Evolutionary conservation across 148 eudicot species (phyloP).

Genomic region (Fallopia convolvulus): DNA sequence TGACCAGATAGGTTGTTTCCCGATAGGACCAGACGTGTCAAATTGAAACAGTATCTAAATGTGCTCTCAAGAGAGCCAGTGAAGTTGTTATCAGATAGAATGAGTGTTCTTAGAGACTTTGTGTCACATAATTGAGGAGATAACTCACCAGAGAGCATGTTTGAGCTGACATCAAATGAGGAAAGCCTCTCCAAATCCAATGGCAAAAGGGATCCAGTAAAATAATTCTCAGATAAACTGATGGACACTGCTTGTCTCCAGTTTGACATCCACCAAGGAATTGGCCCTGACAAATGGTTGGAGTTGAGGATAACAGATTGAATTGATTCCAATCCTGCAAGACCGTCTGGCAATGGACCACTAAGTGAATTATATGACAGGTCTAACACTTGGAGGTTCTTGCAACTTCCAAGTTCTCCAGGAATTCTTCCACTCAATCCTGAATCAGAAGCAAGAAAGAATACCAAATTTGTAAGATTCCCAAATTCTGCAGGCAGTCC

Average conservation of each 20-base stretch:
- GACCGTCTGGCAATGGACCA: conserved; percentile 64
- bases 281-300: conserved; percentile 51
- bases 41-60: conserved; percentile 48
- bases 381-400: conserved; percentile 45
- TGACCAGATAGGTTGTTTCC: conserved; percentile 67
- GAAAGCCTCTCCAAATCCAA: conserved; percentile 46
- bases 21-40: conserved; percentile 50
- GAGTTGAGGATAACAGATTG: conserved; percentile 45
- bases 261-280: conserved; percentile 72
- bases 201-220: conserved; percentile 55
- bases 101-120: conserved; percentile 26
- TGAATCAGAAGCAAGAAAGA: conserved; percentile 46
- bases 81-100: conserved; percentile 59
- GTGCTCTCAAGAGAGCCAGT: conserved; percentile 52
- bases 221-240: conserved; percentile 42
- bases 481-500: conserved; percentile 63
- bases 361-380: conserved; percentile 62
- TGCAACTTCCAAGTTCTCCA: conserved; percentile 64
- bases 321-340: conserved; percentile 54
- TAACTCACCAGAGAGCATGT: conserved; percentile 71
- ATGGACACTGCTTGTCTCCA: conserved; percentile 54
- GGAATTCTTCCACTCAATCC: conserved; percentile 71
- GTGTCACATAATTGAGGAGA: conserved; percentile 52
- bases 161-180: conserved; percentile 42
- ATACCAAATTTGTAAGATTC: conserved; percentile 40